phyloP scores from a whole-genome alignment of 2,329 filamentous ascomycete species.

The Fusarium concolor region DNA sequence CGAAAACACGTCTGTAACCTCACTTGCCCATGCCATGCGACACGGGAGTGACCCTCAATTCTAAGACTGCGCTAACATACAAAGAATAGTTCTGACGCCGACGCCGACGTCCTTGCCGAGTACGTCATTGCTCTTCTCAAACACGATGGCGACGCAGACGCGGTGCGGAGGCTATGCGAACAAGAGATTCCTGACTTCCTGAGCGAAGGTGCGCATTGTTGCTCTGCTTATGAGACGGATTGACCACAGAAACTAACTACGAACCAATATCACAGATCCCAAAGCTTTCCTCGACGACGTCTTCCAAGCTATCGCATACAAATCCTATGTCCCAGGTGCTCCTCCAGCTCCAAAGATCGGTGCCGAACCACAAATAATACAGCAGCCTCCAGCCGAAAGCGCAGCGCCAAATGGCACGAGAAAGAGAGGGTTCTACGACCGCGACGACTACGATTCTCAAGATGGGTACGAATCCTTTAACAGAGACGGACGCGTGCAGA shows the following conservation, averaged over 20 bases:
- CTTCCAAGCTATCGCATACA: constrained; percentile 72
- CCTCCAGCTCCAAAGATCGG: constrained; percentile 53
- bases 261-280: constrained; percentile 45
- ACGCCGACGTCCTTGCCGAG: constrained; percentile 84
- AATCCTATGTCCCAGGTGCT: constrained; percentile 69
- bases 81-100: constrained; percentile 75
- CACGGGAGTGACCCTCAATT: not conserved
- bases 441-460: constrained; percentile 31
- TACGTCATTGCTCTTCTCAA: constrained; percentile 83
- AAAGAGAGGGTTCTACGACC: constrained; percentile 54
- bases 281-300: constrained; percentile 76
- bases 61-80: constrained; percentile 19
- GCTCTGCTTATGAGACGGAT: not conserved
- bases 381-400: constrained; percentile 33
- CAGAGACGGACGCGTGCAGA: constrained; percentile 61
- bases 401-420: constrained; percentile 41
- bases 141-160: constrained; percentile 73
- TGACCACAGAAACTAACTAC: constrained; percentile 20
- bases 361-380: constrained; percentile 25
- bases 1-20: constrained; percentile 73
- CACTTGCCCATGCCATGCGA: constrained; percentile 15
- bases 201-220: constrained; percentile 64
- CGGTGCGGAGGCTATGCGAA: constrained; percentile 75
- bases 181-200: constrained; percentile 81
- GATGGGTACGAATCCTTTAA: constrained; percentile 43